Conservation (phyloP, 2,329 filamentous ascomycete species). For the Scolecobasidium constrictum region DNA sequence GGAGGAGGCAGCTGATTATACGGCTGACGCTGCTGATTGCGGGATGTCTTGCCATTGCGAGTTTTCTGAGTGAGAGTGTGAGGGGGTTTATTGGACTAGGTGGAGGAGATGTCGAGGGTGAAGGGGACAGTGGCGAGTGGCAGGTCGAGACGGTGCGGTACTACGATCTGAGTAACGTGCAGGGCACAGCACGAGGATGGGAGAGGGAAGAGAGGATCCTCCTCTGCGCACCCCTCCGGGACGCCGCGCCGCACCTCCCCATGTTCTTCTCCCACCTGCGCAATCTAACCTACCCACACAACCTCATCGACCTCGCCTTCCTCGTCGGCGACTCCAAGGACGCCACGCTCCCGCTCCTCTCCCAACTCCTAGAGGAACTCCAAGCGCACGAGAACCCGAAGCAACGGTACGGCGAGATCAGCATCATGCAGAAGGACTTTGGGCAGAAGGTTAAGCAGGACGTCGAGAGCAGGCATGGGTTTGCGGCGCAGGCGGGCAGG, state of each 20-base stretch:
- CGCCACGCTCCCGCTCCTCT: slow-evolving; percentile 66
- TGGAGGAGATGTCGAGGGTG: too few species aligned
- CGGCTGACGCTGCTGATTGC: slow-evolving; percentile 51
- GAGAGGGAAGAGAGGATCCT: slow-evolving; percentile 92
- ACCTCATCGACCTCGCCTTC: slow-evolving; percentile 92
- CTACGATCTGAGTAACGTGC: slow-evolving; percentile 86
- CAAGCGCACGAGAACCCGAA: slow-evolving; percentile 71
- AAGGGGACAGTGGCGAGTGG: too few species aligned
- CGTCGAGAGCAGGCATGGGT: slow-evolving; percentile 93
- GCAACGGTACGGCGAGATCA: slow-evolving; percentile 88
- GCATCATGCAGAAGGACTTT: slow-evolving; percentile 97
- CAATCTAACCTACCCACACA: slow-evolving; percentile 95
- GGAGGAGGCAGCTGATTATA: slow-evolving; percentile 61
- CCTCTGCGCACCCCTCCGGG: slow-evolving; percentile 85
- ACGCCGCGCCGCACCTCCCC: slow-evolving; percentile 79
- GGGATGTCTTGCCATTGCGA: slow-evolving; percentile 48
- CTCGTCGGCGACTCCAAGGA: slow-evolving; percentile 97
- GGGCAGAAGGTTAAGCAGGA: slow-evolving; percentile 97
- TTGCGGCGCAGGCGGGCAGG: slow-evolving; percentile 85
- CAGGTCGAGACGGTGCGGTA: slow-evolving; percentile 93
- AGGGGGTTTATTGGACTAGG: slow-evolving; percentile 38
- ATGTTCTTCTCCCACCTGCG: slow-evolving; percentile 99
- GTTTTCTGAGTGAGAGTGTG: slow-evolving; percentile 69
- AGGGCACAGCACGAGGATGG: slow-evolving; percentile 88
- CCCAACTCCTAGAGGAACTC: slow-evolving; percentile 62